These are phyloP conservation scores for Cyclostephanos tholiformis DNA, from an alignment of 108 stramenopile species.

Conservation along the genomic window DNA sequence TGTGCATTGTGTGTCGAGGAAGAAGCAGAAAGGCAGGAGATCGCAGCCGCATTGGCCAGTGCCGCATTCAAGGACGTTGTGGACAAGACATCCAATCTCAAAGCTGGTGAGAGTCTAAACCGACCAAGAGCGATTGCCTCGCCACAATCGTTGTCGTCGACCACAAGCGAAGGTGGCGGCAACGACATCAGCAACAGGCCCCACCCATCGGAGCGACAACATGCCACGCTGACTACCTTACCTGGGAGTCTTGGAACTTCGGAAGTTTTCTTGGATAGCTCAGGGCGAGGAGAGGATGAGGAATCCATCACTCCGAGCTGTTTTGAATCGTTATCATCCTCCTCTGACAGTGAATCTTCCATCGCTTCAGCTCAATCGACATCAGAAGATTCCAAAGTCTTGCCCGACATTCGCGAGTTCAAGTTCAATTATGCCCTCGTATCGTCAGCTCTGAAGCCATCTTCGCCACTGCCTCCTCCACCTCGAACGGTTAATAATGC, in stretches of 20 bases:
- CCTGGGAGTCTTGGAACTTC: neutral
- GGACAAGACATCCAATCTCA: neutral
- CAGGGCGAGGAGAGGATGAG: neutral
- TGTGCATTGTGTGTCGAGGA: conserved; percentile 4
- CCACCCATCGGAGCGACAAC: conserved; percentile 4
- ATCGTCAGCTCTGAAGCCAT: neutral
- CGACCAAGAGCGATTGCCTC: neutral
- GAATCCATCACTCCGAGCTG: conserved; percentile 3
- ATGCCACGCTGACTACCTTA: neutral
- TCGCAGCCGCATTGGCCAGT: neutral
- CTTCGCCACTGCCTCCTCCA: neutral
- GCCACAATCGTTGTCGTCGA: too few species aligned
- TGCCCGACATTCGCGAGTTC: neutral
- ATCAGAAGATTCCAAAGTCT: neutral
- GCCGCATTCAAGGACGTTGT: neutral
- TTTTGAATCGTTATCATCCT: neutral
- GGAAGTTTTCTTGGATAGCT: neutral
- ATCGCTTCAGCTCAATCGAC: neutral
- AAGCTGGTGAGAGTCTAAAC: neutral
- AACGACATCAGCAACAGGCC: neutral
- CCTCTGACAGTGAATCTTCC: neutral
- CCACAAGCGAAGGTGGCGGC: too few species aligned
- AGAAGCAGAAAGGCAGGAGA: neutral
- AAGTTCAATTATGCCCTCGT: too few species aligned
- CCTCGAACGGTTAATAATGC: neutral